These are phyloP conservation scores for Stentor coeruleus DNA, from an alignment of 73 alveolate genomes.

Conservation along the genomic window DNA sequence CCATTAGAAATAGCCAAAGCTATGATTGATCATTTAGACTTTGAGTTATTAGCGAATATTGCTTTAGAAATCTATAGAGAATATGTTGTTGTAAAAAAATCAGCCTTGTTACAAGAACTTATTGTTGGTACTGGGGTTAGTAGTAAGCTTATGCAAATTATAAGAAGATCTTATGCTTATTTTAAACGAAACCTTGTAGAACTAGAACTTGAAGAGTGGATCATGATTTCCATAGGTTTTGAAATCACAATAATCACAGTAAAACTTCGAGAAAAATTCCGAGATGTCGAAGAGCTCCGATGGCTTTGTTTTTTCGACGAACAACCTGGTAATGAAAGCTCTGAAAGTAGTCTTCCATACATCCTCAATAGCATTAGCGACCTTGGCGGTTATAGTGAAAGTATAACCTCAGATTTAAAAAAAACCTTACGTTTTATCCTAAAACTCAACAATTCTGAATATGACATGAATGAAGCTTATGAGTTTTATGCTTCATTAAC, in stretches of 20 bases:
- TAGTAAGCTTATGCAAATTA: background rate
- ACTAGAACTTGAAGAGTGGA: background rate
- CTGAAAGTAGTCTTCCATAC: background rate
- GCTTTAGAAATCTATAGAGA: slow-evolving; percentile 1
- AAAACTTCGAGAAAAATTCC: background rate
- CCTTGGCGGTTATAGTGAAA: slow-evolving; percentile 11
- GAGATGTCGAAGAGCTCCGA: background rate
- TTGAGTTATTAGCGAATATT: background rate
- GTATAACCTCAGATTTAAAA: background rate
- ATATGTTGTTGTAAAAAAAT: background rate
- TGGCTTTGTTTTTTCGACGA: slow-evolving; percentile 14
- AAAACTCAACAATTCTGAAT: background rate
- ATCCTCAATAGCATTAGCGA: background rate
- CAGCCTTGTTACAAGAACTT: background rate
- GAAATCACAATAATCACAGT: background rate
- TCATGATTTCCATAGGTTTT: background rate
- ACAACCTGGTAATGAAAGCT: background rate
- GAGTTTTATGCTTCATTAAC: background rate
- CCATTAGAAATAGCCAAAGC: background rate
- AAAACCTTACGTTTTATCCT: background rate
- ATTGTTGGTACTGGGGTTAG: background rate
- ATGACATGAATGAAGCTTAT: background rate
- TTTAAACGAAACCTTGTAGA: background rate
- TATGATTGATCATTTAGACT: background rate
- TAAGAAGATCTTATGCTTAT: background rate